Percentiles rank a stretch among this genome's conserved stretches.
phyloP scores from a whole-genome alignment of 2,329 filamentous ascomycete species.

The Coniochaeta prunicola region DNA sequence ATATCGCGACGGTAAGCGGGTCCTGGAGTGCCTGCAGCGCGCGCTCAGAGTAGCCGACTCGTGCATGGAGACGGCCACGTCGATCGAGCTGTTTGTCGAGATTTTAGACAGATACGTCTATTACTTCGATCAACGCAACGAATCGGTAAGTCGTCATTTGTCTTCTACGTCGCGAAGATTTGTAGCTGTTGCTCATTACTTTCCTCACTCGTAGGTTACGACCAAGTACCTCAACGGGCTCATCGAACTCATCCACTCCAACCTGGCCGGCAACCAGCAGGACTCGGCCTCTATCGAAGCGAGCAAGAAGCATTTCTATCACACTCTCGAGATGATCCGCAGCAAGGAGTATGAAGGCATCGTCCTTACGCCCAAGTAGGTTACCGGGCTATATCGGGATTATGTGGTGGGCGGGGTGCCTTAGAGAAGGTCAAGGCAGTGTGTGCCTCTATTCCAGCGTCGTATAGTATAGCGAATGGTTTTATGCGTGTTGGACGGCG shows the following conservation, averaged over 20 bases:
- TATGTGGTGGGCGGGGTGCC: background rate
- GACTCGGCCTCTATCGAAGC: constrained; percentile 79
- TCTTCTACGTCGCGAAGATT: too few species aligned
- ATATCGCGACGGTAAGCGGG: constrained; percentile 94
- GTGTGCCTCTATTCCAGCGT: background rate
- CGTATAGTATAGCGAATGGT: background rate
- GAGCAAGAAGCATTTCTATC: constrained; percentile 87
- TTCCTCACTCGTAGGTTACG: constrained; percentile 55
- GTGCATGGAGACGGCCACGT: constrained; percentile 97
- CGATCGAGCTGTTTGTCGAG: constrained; percentile 96
- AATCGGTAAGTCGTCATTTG: constrained; percentile 54
- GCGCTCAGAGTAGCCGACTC: constrained; percentile 94
- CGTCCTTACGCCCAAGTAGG: constrained; percentile 55
- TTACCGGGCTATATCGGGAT: background rate
- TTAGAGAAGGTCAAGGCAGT: background rate
- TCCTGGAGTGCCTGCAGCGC: constrained; percentile 91
- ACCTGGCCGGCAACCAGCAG: constrained; percentile 76
- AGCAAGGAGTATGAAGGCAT: constrained; percentile 91
- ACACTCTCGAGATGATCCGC: constrained; percentile 89
- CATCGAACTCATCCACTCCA: constrained; percentile 96
- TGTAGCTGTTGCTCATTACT: too few species aligned
- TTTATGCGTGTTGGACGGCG: background rate
- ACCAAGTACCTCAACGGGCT: constrained; percentile 97
- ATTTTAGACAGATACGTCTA: constrained; percentile 98
- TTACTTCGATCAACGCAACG: constrained; percentile 98